A percentile compares a stretch with the other conserved stretches of the same genome.
Evolutionary conservation across 2,329 filamentous ascomycete genomes (phyloP).

Genomic region (Penicillium sp.): DNA sequence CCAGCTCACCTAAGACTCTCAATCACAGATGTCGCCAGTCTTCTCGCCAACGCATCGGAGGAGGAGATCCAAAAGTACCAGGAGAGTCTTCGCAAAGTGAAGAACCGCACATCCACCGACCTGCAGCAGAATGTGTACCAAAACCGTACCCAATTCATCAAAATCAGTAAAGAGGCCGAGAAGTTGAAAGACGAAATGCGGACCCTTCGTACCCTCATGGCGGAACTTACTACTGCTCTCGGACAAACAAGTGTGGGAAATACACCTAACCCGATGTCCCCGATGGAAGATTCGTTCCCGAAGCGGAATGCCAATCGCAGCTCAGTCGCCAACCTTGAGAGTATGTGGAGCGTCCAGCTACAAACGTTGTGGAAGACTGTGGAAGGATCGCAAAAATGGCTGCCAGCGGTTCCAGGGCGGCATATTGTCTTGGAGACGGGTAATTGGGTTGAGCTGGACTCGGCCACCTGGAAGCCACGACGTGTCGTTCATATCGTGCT

Average conservation of each 20-base stretch:
- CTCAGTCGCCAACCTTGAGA: conserved; percentile 76
- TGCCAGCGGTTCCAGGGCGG: conserved; percentile 85
- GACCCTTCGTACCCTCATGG: conserved; percentile 84
- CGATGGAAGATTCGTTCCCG: conserved; percentile 52
- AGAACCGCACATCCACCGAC: conserved; percentile 75
- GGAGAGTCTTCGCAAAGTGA: conserved; percentile 71
- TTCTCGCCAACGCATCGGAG: conserved; percentile 82
- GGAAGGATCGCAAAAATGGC: conserved; percentile 96
- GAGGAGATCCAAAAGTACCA: conserved; percentile 84
- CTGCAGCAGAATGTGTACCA: conserved; percentile 95
- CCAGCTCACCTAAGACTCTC: conserved; percentile 15
- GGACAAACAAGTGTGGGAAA: conserved; percentile 48
- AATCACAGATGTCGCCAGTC: conserved; percentile 51
- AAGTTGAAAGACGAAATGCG: conserved; percentile 97
- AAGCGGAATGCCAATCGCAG: conserved; percentile 75
- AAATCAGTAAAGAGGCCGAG: conserved; percentile 98
- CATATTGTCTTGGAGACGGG: conserved; percentile 93
- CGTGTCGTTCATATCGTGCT: conserved; percentile 88
- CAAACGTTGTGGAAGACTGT: conserved; percentile 92
- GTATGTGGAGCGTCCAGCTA: conserved; percentile 67
- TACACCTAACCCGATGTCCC: conserved; percentile 56
- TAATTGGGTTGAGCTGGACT: conserved; percentile 94
- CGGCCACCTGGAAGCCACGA: conserved; percentile 92
- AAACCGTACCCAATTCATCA: conserved; percentile 97
- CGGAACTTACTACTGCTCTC: conserved; percentile 77